These are phyloP conservation scores for Silybum marianum DNA, from an alignment of 129 eudicot genomes.

Conservation along the genomic window DNA sequence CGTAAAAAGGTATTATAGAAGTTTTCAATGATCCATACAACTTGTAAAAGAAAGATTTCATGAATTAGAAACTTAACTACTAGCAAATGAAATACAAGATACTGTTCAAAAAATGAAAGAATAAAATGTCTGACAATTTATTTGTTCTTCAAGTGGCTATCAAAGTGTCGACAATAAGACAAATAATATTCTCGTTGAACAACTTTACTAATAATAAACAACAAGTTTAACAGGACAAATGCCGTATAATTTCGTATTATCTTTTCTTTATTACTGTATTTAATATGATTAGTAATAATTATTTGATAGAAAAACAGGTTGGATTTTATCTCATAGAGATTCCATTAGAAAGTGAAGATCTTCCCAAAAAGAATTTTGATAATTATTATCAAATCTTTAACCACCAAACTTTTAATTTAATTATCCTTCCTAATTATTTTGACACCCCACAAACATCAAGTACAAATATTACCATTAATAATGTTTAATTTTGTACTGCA, in stretches of 20 bases:
- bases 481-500: neutral
- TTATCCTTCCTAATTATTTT: conserved; percentile 25
- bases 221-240: too few species aligned
- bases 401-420: conserved; percentile 25
- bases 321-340: conserved; percentile 14
- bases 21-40: neutral
- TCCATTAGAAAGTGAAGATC: conserved; percentile 27
- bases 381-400: conserved; percentile 26
- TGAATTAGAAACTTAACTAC: too few species aligned
- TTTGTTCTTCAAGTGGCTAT: neutral
- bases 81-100: neutral
- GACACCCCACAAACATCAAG: conserved; percentile 16
- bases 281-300: conserved; percentile 19
- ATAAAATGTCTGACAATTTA: neutral
- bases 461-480: neutral
- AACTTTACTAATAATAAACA: too few species aligned
- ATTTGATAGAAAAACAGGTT: neutral
- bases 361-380: conserved; percentile 14
- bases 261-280: neutral
- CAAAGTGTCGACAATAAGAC: too few species aligned
- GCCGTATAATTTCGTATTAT: too few species aligned
- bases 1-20: too few species aligned
- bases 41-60: too few species aligned
- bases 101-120: too few species aligned
- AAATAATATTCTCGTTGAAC: too few species aligned